A percentile compares a stretch with the other conserved stretches of the same genome.
These are phyloP conservation scores for Digitaria exilis DNA, from an alignment of 202 grass and related monocot species.

Conservation along the genomic window DNA sequence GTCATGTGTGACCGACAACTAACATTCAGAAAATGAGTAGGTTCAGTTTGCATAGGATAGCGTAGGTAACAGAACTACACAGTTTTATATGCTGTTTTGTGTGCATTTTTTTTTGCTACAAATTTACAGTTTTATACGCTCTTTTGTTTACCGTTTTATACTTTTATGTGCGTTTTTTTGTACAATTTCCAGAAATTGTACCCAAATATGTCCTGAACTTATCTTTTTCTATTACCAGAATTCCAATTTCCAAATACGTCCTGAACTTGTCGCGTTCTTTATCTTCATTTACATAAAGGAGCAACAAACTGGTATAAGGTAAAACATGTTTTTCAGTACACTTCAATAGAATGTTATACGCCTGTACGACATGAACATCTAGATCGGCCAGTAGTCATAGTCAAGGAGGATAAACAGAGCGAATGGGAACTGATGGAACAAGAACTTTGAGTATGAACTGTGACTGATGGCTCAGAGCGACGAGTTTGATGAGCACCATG, in stretches of 20 bases:
- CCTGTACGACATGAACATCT: background rate
- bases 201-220: too few relatives aligned
- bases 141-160: too few relatives aligned
- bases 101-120: too few relatives aligned
- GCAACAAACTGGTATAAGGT: background rate
- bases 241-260: background rate
- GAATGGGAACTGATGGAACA: background rate
- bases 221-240: background rate
- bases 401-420: background rate
- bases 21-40: background rate
- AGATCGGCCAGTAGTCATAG: background rate
- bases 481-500: constrained; percentile 36
- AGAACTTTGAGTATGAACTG: background rate
- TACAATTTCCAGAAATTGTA: too few relatives aligned
- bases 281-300: background rate
- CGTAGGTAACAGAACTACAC: too few relatives aligned
- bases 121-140: too few relatives aligned
- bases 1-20: background rate
- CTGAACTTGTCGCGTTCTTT: background rate
- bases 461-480: background rate
- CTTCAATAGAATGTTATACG: background rate
- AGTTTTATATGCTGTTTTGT: too few relatives aligned
- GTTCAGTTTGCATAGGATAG: background rate
- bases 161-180: too few relatives aligned
- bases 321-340: background rate